phyloP scores from a whole-genome alignment of 2,329 filamentous ascomycete genomes.

The Ascochyta pisi region DNA sequence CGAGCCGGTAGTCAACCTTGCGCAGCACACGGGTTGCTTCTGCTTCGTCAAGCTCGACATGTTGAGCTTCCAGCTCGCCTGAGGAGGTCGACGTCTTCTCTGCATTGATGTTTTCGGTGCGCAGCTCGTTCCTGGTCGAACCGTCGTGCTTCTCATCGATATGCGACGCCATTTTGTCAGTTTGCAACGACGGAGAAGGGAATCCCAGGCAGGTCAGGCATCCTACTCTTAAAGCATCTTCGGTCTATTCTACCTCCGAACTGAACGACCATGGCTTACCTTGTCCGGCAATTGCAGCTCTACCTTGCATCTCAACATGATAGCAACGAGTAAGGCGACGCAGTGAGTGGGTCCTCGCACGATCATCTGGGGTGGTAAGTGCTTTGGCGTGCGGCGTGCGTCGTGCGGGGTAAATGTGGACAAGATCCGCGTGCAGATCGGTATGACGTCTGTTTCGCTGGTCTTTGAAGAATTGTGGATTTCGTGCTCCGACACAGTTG shows the following conservation, averaged over 20 bases:
- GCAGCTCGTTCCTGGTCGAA: slow-evolving; percentile 19
- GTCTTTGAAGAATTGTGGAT: neutral
- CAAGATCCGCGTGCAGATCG: slow-evolving; percentile 16
- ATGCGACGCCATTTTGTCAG: slow-evolving; percentile 19
- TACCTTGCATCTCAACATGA: slow-evolving; percentile 10
- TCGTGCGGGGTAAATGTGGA: slow-evolving; percentile 24
- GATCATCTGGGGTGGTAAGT: slow-evolving; percentile 24
- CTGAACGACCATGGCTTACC: slow-evolving; percentile 15
- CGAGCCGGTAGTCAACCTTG: slow-evolving; percentile 44
- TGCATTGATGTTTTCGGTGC: slow-evolving; percentile 29
- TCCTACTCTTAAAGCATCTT: slow-evolving; percentile 17
- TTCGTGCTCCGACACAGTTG: neutral
- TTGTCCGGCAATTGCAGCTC: slow-evolving; percentile 13
- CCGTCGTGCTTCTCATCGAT: slow-evolving; percentile 22
- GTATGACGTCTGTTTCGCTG: slow-evolving; percentile 19
- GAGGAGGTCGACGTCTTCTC: slow-evolving; percentile 37
- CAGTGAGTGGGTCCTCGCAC: slow-evolving; percentile 11
- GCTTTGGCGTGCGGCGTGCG: slow-evolving; percentile 8
- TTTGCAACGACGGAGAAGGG: too few relatives aligned
- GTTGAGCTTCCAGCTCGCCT: slow-evolving; percentile 35
- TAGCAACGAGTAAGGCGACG: slow-evolving; percentile 3
- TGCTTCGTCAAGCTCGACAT: slow-evolving; percentile 32
- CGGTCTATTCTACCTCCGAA: slow-evolving; percentile 23
- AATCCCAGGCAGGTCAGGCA: neutral
- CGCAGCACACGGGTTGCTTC: slow-evolving; percentile 41